Evolutionary conservation across 306 rosid species (phyloP).

Genomic region (Inga oerstediana): DNA sequence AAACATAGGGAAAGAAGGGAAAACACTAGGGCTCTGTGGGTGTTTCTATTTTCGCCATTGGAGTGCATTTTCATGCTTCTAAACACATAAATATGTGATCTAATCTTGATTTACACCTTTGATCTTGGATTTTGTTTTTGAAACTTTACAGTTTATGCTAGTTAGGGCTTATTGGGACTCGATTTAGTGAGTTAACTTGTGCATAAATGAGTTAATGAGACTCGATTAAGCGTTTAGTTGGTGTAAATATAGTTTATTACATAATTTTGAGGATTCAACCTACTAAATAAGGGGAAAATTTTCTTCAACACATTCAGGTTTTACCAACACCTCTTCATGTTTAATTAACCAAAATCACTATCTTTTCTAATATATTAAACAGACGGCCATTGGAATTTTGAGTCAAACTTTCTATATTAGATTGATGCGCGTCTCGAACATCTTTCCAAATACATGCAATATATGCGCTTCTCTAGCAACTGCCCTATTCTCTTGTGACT

Average conservation of each 20-base stretch:
- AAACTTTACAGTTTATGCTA: not conserved
- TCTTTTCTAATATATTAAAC: not conserved
- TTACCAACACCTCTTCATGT: not conserved
- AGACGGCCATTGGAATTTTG: not conserved
- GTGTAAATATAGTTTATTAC: too few species aligned
- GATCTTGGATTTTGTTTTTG: not conserved
- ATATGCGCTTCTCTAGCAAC: too few species aligned
- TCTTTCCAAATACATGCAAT: too few species aligned
- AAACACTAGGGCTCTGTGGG: not conserved
- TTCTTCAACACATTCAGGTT: not conserved
- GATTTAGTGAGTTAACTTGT: not conserved
- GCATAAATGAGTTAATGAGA: not conserved
- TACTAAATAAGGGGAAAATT: not conserved
- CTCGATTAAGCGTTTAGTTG: too few species aligned
- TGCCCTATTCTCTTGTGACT: too few species aligned
- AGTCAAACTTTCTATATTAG: too few species aligned
- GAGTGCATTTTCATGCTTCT: too few species aligned
- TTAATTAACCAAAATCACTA: too few species aligned
- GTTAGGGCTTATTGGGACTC: not conserved
- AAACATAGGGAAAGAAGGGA: not conserved
- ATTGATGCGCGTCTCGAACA: not conserved
- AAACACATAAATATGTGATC: not conserved
- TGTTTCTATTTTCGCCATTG: too few species aligned
- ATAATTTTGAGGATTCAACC: too few species aligned
- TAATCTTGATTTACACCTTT: not conserved